A percentile compares a stretch with the other conserved stretches of the same genome.
phyloP scores from a whole-genome alignment of 1,284 basidiomycete species.

The Flammula alnicola region DNA sequence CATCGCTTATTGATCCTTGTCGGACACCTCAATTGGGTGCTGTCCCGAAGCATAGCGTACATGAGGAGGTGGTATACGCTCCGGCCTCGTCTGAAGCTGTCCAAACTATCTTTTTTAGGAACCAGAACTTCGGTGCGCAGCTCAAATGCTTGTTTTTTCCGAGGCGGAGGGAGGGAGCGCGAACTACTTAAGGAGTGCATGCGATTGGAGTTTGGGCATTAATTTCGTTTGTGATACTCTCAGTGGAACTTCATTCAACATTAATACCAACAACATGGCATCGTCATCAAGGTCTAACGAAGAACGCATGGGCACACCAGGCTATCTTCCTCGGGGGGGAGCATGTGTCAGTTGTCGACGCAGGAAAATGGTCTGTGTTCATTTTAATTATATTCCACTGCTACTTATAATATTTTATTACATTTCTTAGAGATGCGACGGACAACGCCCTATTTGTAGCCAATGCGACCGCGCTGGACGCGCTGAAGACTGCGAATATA shows the following conservation, averaged over 20 bases:
- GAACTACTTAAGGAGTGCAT: not conserved
- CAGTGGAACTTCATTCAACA: not conserved
- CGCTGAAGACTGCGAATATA: conserved; percentile 46
- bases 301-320: conserved; percentile 16
- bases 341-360: conserved; percentile 35
- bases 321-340: conserved; percentile 28
- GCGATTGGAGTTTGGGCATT: not conserved
- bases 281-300: conserved; percentile 16
- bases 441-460: conserved; percentile 39
- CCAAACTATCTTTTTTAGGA: not conserved
- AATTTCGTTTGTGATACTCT: not conserved
- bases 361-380: conserved; percentile 35
- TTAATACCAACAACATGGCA: conserved; percentile 1
- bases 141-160: not conserved
- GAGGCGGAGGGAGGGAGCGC: not conserved
- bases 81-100: conserved; percentile 4
- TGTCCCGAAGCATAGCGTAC: not conserved
- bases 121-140: not conserved
- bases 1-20: conserved; percentile 5
- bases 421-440: conserved; percentile 42
- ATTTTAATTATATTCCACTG: not conserved
- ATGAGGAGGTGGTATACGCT: too few relatives aligned
- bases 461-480: conserved; percentile 40
- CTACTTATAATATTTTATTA: too few relatives aligned
- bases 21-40: not conserved